Percentiles rank a stretch among this genome's conserved stretches.
These are phyloP conservation scores for Ramaria rubella DNA, from an alignment of 768 basidiomycete species.

Conservation along the genomic window DNA sequence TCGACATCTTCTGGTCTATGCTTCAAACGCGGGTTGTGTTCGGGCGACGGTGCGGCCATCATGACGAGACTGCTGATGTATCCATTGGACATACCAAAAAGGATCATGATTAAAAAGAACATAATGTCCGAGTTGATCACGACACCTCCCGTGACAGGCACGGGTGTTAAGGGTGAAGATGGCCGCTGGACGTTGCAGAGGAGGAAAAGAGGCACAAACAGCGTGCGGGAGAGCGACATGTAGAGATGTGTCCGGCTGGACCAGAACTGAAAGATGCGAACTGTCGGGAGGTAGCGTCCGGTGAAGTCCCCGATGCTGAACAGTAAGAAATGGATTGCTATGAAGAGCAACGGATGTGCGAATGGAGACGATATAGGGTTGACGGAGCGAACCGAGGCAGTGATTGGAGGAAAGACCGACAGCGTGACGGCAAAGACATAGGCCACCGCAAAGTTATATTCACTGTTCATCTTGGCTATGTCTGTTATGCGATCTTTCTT, in stretches of 20 bases:
- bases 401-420: conserved; percentile 82
- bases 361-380: conserved; percentile 37
- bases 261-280: conserved; percentile 63
- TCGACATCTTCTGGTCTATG: conserved; percentile 75
- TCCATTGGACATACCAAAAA: conserved; percentile 77
- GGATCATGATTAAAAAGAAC: conserved; percentile 67
- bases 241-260: conserved; percentile 53
- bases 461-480: conserved; percentile 56
- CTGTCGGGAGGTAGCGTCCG: conserved; percentile 63
- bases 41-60: conserved; percentile 76
- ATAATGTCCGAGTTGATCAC: conserved; percentile 70
- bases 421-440: conserved; percentile 77
- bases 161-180: conserved; percentile 19
- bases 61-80: conserved; percentile 72
- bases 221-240: conserved; percentile 60
- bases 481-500: conserved; percentile 41
- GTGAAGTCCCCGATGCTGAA: conserved; percentile 69
- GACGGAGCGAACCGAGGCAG: conserved; percentile 64
- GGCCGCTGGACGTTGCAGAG: conserved; percentile 72
- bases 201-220: conserved; percentile 85
- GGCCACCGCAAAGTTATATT: conserved; percentile 65
- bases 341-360: conserved; percentile 80
- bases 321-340: conserved; percentile 65
- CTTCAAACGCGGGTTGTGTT: conserved; percentile 68
- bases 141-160: conserved; percentile 28